A percentile compares a stretch with the other conserved stretches of the same genome.
These are phyloP conservation scores for Malus domestica DNA, from an alignment of 306 rosid species.

Conservation along the genomic window DNA sequence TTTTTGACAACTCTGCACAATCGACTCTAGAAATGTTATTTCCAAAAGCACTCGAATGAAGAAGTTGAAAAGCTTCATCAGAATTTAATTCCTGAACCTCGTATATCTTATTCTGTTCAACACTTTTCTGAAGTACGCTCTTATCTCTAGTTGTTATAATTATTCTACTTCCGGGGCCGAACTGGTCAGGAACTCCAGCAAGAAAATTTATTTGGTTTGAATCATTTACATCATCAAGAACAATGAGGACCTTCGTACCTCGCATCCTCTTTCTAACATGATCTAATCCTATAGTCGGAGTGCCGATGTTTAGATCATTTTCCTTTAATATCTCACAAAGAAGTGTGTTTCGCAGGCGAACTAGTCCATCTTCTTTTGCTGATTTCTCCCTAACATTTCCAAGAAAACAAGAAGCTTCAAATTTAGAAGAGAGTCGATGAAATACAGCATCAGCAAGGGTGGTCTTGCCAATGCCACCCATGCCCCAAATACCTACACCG, in stretches of 20 bases:
- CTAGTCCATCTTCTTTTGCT: not conserved
- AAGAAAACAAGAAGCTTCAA: not conserved
- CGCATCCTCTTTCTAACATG: too few species aligned
- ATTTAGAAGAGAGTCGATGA: not conserved
- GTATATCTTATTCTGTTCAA: too few species aligned
- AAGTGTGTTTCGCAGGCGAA: not conserved
- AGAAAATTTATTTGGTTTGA: not conserved
- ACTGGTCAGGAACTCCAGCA: not conserved
- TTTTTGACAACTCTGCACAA: not conserved
- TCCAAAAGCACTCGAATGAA: not conserved
- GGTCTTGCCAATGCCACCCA: slow-evolving; percentile 7
- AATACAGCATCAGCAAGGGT: not conserved
- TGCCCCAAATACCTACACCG: slow-evolving; percentile 21
- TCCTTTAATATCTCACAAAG: not conserved
- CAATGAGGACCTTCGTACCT: not conserved
- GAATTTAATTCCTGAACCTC: too few species aligned
- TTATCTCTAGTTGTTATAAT: not conserved
- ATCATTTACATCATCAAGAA: slow-evolving; percentile 9
- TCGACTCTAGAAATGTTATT: not conserved
- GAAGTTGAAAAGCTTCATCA: not conserved
- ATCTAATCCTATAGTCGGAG: too few species aligned
- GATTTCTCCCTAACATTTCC: slow-evolving; percentile 1
- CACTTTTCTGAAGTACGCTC: too few species aligned
- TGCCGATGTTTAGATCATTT: not conserved
- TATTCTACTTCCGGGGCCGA: not conserved